Conservation (phyloP, 2,329 filamentous ascomycete genomes). For the Fusarium devonianum region DNA sequence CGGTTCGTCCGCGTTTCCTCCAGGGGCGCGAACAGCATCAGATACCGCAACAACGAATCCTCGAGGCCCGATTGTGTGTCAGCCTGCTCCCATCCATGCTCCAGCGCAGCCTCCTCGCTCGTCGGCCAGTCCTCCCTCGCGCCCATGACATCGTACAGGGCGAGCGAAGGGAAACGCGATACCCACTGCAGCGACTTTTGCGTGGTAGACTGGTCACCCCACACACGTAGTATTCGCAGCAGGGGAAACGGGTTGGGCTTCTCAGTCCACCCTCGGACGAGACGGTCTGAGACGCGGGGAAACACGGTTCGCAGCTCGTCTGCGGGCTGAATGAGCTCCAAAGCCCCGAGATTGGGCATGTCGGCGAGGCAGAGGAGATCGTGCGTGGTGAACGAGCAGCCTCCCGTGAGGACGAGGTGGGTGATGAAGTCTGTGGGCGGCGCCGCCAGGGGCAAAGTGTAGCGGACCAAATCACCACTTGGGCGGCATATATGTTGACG, state of each 20-base stretch:
- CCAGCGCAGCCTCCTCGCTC: slow-evolving; percentile 31
- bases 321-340: slow-evolving; percentile 55
- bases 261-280: slow-evolving; percentile 56
- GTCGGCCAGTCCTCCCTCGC: slow-evolving; percentile 47
- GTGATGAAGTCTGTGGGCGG: slow-evolving; percentile 50
- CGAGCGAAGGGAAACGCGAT: slow-evolving; percentile 53
- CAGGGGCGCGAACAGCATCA: slow-evolving; percentile 46
- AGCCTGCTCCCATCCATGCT: slow-evolving; percentile 47
- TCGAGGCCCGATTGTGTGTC: slow-evolving; percentile 37
- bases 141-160: slow-evolving; percentile 53
- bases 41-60: slow-evolving; percentile 46
- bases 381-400: slow-evolving; percentile 45
- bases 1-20: slow-evolving; percentile 36
- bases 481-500: slow-evolving; percentile 51
- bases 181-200: slow-evolving; percentile 51
- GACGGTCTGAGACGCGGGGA: slow-evolving; percentile 53
- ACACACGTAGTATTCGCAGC: slow-evolving; percentile 56
- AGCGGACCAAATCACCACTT: slow-evolving; percentile 45
- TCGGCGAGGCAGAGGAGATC: slow-evolving; percentile 52
- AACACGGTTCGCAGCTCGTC: slow-evolving; percentile 42
- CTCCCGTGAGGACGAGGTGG: slow-evolving; percentile 50
- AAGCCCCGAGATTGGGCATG: slow-evolving; percentile 56
- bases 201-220: slow-evolving; percentile 52
- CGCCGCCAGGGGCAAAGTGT: slow-evolving; percentile 49
- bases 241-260: slow-evolving; percentile 53